These are phyloP conservation scores for Apiospora kogelbergensis DNA, from an alignment of 2,329 filamentous ascomycete species.

Conservation along the genomic window DNA sequence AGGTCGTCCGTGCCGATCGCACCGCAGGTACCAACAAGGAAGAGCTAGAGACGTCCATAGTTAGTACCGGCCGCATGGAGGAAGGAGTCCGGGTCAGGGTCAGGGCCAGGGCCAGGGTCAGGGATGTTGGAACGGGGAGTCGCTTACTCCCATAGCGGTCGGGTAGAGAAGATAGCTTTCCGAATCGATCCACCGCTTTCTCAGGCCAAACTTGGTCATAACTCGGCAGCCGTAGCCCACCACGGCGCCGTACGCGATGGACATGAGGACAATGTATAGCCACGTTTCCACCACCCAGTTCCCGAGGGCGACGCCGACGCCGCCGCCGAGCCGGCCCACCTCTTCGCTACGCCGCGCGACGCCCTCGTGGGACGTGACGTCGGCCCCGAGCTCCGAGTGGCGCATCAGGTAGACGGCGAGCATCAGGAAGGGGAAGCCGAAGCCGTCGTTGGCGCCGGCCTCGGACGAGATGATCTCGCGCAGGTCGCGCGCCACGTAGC, in stretches of 20 bases:
- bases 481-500: conserved; percentile 56
- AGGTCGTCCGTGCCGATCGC: conserved; percentile 59
- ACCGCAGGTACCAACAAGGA: conserved; percentile 57
- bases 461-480: conserved; percentile 63
- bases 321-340: conserved; percentile 17
- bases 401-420: conserved; percentile 57
- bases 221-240: conserved; percentile 49
- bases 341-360: conserved; percentile 17
- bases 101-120: too few species aligned
- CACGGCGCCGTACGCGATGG: conserved; percentile 50
- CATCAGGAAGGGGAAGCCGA: conserved; percentile 62
- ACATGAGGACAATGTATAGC: conserved; percentile 58
- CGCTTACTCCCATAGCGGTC: too few species aligned
- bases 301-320: conserved; percentile 32
- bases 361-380: too few species aligned
- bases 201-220: conserved; percentile 43
- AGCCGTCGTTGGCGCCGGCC: conserved; percentile 62
- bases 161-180: conserved; percentile 49
- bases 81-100: not conserved
- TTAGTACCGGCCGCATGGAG: too few species aligned
- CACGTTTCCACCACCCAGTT: conserved; percentile 62
- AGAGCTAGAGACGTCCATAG: conserved; percentile 38
- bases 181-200: conserved; percentile 54
- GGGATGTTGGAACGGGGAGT: conserved; percentile 42
- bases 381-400: conserved; percentile 28